Evolutionary conservation across 768 basidiomycete genomes (phyloP).

Genomic region (Clathrus columnatus): DNA sequence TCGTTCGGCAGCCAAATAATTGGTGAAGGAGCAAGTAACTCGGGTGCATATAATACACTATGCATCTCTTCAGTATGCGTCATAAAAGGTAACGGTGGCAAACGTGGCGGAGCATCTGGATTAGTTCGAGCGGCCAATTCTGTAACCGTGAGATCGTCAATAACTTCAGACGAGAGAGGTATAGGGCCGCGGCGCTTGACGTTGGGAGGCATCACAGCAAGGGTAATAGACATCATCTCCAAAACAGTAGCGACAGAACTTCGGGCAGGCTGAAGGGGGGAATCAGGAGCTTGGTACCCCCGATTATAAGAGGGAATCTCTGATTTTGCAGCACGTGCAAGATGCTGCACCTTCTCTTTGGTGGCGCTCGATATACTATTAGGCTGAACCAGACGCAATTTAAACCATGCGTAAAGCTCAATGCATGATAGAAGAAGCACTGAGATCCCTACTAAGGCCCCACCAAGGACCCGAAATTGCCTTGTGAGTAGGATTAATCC

Average conservation of each 20-base stretch:
- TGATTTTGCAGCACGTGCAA: slow-evolving; percentile 37
- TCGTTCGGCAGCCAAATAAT: slow-evolving; percentile 85
- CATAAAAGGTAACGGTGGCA: slow-evolving; percentile 58
- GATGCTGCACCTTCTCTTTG: slow-evolving; percentile 47
- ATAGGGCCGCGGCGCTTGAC: slow-evolving; percentile 49
- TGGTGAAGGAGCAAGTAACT: slow-evolving; percentile 66
- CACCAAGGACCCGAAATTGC: slow-evolving; percentile 63
- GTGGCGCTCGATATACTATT: slow-evolving; percentile 47
- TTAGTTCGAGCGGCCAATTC: slow-evolving; percentile 71
- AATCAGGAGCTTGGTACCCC: slow-evolving; percentile 35
- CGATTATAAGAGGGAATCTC: slow-evolving; percentile 37
- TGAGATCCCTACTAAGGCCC: slow-evolving; percentile 50
- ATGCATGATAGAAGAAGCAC: slow-evolving; percentile 46
- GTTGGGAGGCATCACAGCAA: slow-evolving; percentile 62
- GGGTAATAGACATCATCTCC: slow-evolving; percentile 76
- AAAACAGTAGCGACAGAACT: slow-evolving; percentile 75
- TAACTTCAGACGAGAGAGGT: slow-evolving; percentile 62
- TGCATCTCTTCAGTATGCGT: slow-evolving; percentile 74
- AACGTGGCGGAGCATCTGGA: slow-evolving; percentile 66
- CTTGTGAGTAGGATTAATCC: slow-evolving; percentile 65
- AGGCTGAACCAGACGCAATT: slow-evolving; percentile 40
- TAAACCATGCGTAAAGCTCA: slow-evolving; percentile 47
- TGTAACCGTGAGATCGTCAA: slow-evolving; percentile 76
- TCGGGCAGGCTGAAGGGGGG: slow-evolving; percentile 33
- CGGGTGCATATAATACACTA: slow-evolving; percentile 73